A percentile compares a stretch with the other conserved stretches of the same genome.
These are phyloP conservation scores for Magnusiomyces tetraspermus DNA, from an alignment of 1,139 yeast genomes.

Conservation along the genomic window DNA sequence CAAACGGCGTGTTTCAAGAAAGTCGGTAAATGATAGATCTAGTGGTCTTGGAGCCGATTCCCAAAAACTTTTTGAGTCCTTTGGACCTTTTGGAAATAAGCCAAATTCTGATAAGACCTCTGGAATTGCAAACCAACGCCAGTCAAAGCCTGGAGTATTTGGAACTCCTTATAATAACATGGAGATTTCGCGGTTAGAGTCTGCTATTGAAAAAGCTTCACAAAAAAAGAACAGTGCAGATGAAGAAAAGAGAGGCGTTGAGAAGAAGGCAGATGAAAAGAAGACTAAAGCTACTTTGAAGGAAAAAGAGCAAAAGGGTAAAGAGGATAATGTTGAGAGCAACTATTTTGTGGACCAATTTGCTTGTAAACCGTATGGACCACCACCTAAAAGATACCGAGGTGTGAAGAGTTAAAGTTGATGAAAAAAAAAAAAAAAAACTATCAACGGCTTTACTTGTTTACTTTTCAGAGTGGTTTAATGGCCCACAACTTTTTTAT, in stretches of 20 bases:
- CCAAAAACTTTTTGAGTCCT: no score
- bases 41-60: no score
- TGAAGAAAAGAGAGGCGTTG: not conserved
- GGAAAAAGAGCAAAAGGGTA: not conserved
- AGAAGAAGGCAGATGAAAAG: not conserved
- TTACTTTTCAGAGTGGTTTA: no score
- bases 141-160: not conserved
- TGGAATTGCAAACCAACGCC: not conserved
- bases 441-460: no score
- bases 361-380: conserved; percentile 28
- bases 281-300: no score
- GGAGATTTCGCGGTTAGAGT: not conserved
- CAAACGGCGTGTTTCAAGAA: no score
- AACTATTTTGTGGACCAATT: conserved; percentile 21
- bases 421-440: no score
- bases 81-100: not conserved
- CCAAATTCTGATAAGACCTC: not conserved
- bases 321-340: not conserved
- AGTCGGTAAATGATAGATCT: no score
- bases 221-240: not conserved
- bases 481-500: no score
- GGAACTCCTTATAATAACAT: not conserved
- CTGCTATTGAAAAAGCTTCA: not conserved
- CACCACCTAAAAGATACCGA: conserved; percentile 26
- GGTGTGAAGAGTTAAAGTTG: conserved; percentile 23